phyloP scores from a whole-genome alignment of 106 monocot genomes.

The Acorus calamus region DNA sequence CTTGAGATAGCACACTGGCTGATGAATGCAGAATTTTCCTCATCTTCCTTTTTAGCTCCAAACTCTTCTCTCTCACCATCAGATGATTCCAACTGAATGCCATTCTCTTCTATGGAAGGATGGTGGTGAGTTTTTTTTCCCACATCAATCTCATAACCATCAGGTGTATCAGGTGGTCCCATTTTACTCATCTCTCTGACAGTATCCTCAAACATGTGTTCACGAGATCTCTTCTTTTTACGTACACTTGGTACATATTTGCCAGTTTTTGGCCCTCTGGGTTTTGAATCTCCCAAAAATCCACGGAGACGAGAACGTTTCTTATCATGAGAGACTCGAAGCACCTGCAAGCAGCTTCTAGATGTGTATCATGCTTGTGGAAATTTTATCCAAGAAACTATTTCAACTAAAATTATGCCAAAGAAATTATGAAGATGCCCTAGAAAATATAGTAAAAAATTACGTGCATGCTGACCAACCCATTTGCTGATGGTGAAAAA shows the following conservation, averaged over 20 bases:
- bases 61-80: constrained; percentile 4
- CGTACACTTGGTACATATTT: constrained; percentile 3
- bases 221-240: constrained; percentile 36
- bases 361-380: constrained; percentile 1
- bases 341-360: constrained; percentile 38
- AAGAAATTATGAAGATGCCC: no score
- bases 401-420: no score
- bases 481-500: no score
- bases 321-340: constrained; percentile 56
- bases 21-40: constrained; percentile 21
- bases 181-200: constrained; percentile 12
- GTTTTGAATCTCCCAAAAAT: constrained; percentile 9
- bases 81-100: constrained; percentile 5
- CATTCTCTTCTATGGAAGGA: constrained; percentile 7
- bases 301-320: constrained; percentile 8
- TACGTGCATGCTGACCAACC: no score
- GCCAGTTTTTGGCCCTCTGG: constrained; percentile 4
- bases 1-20: constrained; percentile 24
- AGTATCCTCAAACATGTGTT: constrained; percentile 2
- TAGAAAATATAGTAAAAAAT: no score
- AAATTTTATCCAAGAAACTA: neutral
- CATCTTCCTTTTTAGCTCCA: constrained; percentile 20
- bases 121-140: neutral
- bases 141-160: constrained; percentile 12
- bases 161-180: neutral